phyloP scores from a whole-genome alignment of 306 rosid species.

The Benincasa hispida region DNA sequence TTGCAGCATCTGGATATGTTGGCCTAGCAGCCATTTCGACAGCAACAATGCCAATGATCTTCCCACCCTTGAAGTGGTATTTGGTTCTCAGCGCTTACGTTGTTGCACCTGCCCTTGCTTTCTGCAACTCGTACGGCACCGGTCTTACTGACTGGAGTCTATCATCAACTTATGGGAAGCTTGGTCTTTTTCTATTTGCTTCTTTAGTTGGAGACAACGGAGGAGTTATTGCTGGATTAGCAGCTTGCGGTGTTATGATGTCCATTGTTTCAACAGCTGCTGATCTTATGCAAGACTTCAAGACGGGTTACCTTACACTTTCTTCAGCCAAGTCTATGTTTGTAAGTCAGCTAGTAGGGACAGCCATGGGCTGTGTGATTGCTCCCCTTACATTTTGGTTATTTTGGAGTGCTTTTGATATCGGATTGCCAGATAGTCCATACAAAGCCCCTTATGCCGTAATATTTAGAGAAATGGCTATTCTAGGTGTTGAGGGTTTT shows the following conservation, averaged over 20 bases:
- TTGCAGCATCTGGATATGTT: constrained; percentile 78
- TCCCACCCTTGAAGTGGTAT: constrained; percentile 94
- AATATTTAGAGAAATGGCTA: constrained; percentile 90
- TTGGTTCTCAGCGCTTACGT: constrained; percentile 69
- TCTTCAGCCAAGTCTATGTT: constrained; percentile 96
- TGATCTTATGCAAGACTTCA: constrained; percentile 99
- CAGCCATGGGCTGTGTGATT: constrained; percentile 87
- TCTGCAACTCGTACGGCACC: constrained; percentile 84
- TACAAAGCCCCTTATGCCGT: constrained; percentile 89
- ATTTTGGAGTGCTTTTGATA: constrained; percentile 89
- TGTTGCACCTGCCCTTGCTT: constrained; percentile 86
- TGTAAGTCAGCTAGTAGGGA: constrained; percentile 71
- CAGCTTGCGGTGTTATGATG: constrained; percentile 87
- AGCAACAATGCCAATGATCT: constrained; percentile 61
- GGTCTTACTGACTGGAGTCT: constrained; percentile 87
- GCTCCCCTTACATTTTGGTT: constrained; percentile 98
- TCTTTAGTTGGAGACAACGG: constrained; percentile 66
- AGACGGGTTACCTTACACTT: constrained; percentile 87
- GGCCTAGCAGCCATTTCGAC: constrained; percentile 64
- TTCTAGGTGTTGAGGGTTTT: constrained; percentile 73
- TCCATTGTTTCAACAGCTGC: constrained; percentile 89
- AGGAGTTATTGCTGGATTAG: constrained; percentile 81
- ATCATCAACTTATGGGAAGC: constrained; percentile 76
- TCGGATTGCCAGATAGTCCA: constrained; percentile 83
- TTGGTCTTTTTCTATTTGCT: constrained; percentile 78